These are phyloP conservation scores for Aspergillus sp. DNA, from an alignment of 2,329 filamentous ascomycete genomes.

Conservation along the genomic window DNA sequence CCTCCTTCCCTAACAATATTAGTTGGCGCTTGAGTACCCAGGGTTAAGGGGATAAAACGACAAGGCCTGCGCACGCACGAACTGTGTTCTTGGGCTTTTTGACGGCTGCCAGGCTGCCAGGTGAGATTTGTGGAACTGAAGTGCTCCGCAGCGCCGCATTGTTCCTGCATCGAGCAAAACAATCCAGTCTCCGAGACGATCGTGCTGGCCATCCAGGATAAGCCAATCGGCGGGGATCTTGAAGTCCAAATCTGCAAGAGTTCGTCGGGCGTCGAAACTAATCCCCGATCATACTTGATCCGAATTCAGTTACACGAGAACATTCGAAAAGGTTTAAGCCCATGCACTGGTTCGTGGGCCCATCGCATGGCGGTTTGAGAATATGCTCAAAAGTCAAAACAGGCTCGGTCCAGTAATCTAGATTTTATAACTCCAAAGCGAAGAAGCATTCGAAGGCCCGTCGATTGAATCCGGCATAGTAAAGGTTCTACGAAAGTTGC, in stretches of 20 bases:
- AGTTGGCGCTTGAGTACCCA: not conserved
- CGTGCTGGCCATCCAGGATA: not conserved
- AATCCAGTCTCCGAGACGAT: constrained; percentile 1
- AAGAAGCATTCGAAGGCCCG: not conserved
- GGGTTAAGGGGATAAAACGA: not conserved
- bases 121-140: constrained; percentile 1
- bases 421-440: not conserved
- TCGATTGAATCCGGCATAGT: not conserved
- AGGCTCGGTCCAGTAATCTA: not conserved
- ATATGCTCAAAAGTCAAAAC: not conserved
- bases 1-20: not conserved
- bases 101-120: not conserved
- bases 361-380: not conserved
- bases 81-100: not conserved
- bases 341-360: not conserved
- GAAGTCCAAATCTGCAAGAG: not conserved
- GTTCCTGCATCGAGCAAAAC: not conserved
- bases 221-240: not conserved
- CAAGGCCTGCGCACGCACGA: no score
- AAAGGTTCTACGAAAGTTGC: not conserved
- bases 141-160: not conserved
- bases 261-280: not conserved
- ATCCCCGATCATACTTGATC: not conserved
- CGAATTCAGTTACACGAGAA: not conserved
- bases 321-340: not conserved